Conservation (phyloP, 1,284 basidiomycete genomes). For the Rhodotorula sp. region DNA sequence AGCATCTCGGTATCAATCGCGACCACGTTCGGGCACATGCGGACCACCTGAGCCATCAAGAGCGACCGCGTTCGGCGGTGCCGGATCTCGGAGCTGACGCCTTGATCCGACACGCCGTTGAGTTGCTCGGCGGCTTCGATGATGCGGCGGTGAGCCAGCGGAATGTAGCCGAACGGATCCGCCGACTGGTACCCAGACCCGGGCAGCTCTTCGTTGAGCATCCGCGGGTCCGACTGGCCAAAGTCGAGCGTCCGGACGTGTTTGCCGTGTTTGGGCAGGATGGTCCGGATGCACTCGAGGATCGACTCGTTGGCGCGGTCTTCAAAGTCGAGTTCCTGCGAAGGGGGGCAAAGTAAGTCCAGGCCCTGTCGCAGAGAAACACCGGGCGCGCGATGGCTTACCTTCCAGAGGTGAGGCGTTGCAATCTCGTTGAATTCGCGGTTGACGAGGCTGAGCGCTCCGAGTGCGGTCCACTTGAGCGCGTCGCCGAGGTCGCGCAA, state of each 20-base stretch:
- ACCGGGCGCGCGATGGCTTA: background rate
- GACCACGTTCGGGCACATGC: constrained; percentile 8
- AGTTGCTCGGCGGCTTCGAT: constrained; percentile 4
- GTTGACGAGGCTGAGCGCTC: constrained; percentile 22
- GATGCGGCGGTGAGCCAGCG: background rate
- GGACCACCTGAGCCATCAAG: constrained; percentile 17
- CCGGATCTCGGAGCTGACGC: background rate
- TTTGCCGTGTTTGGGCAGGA: constrained; percentile 18
- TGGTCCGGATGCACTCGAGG: constrained; percentile 8
- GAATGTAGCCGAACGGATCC: background rate
- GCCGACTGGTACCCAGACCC: background rate
- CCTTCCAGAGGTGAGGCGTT: constrained; percentile 22
- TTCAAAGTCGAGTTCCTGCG: constrained; percentile 26
- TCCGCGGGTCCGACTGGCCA: constrained; percentile 11
- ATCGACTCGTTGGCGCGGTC: constrained; percentile 11
- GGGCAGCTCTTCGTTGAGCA: constrained; percentile 2
- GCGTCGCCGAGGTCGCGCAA: background rate
- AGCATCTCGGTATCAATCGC: constrained; percentile 20
- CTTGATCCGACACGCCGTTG: background rate
- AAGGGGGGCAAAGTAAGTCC: background rate
- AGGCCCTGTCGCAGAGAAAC: too few relatives aligned
- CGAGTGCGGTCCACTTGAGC: constrained; percentile 2
- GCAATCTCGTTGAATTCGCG: constrained; percentile 29
- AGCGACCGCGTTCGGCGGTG: constrained; percentile 8
- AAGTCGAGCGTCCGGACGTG: constrained; percentile 25